Conservation (phyloP, 306 rosid species). For the Ormosia emarginata region DNA sequence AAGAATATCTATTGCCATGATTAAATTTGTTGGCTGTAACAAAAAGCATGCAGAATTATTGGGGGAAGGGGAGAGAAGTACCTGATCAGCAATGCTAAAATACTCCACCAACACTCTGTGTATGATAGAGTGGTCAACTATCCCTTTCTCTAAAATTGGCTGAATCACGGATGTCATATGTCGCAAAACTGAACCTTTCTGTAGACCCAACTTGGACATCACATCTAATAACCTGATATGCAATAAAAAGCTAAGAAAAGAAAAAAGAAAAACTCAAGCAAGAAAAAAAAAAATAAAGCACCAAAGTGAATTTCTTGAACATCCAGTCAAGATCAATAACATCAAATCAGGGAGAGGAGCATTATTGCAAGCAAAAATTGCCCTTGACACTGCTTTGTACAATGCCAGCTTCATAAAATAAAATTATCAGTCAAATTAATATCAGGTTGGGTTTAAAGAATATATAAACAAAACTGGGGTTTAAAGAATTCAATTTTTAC, state of each 20-base stretch:
- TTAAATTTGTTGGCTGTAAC: conserved; percentile 8
- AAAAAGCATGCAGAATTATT: conserved; percentile 6
- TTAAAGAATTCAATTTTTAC: not conserved
- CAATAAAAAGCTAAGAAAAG: conserved; percentile 17
- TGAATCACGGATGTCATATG: conserved; percentile 78
- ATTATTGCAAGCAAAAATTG: not conserved
- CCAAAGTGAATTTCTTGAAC: not conserved
- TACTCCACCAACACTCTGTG: conserved; percentile 78
- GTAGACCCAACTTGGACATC: conserved; percentile 72
- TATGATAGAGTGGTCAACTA: conserved; percentile 88
- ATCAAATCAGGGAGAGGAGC: not conserved
- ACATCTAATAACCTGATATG: conserved; percentile 65
- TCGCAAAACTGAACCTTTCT: conserved; percentile 72
- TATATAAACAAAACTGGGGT: not conserved
- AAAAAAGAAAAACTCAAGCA: not conserved
- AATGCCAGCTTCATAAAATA: not conserved
- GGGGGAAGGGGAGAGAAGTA: conserved; percentile 17
- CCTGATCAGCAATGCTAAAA: conserved; percentile 84
- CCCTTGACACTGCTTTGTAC: not conserved
- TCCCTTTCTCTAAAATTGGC: conserved; percentile 96
- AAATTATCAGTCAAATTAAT: not conserved
- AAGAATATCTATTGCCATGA: not conserved
- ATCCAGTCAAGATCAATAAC: not conserved
- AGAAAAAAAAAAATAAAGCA: not conserved
- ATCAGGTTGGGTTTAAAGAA: not conserved